A percentile compares a stretch with the other conserved stretches of the same genome.
phyloP scores from a whole-genome alignment of 202 grass and related monocot species.

The Setaria viridis region DNA sequence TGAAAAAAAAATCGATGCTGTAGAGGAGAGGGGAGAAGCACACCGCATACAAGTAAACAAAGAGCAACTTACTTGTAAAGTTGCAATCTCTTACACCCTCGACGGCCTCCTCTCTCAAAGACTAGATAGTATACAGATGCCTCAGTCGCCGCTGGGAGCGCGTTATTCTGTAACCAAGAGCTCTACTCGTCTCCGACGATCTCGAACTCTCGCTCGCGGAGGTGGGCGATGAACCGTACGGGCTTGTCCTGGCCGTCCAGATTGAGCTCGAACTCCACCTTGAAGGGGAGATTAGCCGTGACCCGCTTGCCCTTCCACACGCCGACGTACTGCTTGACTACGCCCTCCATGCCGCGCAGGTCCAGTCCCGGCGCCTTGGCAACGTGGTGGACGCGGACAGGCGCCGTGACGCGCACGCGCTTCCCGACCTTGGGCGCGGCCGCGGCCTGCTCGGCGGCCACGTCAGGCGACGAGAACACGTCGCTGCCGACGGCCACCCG shows the following conservation, averaged over 20 bases:
- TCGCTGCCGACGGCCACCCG: constrained; percentile 66
- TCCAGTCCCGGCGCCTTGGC: constrained; percentile 80
- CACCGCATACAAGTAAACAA: constrained; percentile 35
- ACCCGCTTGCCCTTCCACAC: constrained; percentile 88
- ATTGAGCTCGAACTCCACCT: constrained; percentile 73
- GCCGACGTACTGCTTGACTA: constrained; percentile 76
- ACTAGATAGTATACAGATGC: constrained; percentile 46
- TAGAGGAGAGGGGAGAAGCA: constrained; percentile 32
- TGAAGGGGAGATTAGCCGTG: constrained; percentile 82
- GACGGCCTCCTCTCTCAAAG: constrained; percentile 15
- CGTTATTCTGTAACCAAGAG: constrained; percentile 46
- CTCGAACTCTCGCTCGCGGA: constrained; percentile 91
- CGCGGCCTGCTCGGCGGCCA: constrained; percentile 58
- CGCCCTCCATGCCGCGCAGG: constrained; percentile 78
- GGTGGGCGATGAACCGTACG: constrained; percentile 79
- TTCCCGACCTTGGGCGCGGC: constrained; percentile 69
- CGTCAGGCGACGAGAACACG: constrained; percentile 41
- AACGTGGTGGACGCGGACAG: constrained; percentile 78
- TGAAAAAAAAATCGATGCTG: constrained; percentile 54
- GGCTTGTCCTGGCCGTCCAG: constrained; percentile 70
- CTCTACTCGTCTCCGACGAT: constrained; percentile 56
- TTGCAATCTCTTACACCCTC: constrained; percentile 33
- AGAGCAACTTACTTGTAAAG: constrained; percentile 57
- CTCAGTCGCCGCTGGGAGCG: background rate
- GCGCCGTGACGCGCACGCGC: constrained; percentile 75